Evolutionary conservation across 352 stramenopile species (phyloP).

Genomic region (Globisporangium camurandrum): DNA sequence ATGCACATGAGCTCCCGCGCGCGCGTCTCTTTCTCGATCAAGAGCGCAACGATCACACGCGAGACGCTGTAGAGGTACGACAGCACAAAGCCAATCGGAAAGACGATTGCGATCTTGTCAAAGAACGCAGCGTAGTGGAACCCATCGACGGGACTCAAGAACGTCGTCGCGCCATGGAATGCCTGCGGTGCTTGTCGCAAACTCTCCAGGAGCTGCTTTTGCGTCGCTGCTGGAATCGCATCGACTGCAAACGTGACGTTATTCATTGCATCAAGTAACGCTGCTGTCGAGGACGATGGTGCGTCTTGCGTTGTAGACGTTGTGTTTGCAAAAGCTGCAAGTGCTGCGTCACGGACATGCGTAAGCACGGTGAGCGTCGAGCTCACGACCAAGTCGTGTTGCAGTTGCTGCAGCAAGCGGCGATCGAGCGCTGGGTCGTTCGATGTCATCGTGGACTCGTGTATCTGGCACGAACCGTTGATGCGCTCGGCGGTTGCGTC

Average conservation of each 20-base stretch:
- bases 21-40: conserved; percentile 89
- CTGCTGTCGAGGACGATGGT: not conserved
- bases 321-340: not conserved
- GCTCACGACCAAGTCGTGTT: conserved; percentile 46
- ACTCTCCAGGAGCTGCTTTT: conserved; percentile 28
- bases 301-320: not conserved
- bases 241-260: conserved; percentile 6
- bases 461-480: conserved; percentile 35
- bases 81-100: conserved; percentile 88
- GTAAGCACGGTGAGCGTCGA: conserved; percentile 19
- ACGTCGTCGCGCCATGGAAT: conserved; percentile 39
- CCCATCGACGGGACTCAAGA: conserved; percentile 34
- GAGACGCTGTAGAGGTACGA: conserved; percentile 91
- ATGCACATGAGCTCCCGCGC: conserved; percentile 91
- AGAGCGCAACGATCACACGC: conserved; percentile 82
- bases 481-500: conserved; percentile 19
- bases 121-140: conserved; percentile 76
- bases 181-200: conserved; percentile 57
- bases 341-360: not conserved
- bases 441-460: conserved; percentile 19
- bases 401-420: conserved; percentile 34
- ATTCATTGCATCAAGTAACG: conserved; percentile 5
- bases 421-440: conserved; percentile 18
- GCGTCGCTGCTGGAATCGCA: conserved; percentile 14
- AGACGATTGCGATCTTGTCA: conserved; percentile 60